A percentile compares a stretch with the other conserved stretches of the same genome.
Conservation (phyloP, 257 asterid genomes). For the Solanum dulcamara region DNA sequence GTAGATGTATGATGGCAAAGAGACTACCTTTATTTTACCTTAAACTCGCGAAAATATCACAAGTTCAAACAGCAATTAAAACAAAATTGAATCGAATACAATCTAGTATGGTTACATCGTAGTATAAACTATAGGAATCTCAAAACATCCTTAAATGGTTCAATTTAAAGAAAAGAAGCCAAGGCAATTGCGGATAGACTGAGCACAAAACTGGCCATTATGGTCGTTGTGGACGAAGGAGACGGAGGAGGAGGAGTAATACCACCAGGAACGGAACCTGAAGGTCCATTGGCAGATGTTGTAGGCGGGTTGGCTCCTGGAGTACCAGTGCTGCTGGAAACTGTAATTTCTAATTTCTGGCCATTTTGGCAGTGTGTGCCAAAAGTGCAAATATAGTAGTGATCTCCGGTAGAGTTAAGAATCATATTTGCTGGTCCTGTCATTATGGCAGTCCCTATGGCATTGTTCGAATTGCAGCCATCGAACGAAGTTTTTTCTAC, state of each 20-base stretch:
- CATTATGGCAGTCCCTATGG: constrained; percentile 11
- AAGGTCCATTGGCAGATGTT: background rate
- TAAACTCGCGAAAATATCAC: background rate
- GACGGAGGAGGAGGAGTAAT: background rate
- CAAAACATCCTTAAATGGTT: background rate
- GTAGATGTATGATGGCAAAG: background rate
- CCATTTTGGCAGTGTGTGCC: constrained; percentile 33
- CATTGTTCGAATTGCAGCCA: constrained; percentile 21
- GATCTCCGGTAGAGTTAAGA: constrained; percentile 25
- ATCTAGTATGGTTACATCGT: background rate
- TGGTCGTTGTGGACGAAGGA: background rate
- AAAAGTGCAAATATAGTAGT: constrained; percentile 35
- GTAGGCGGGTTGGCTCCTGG: constrained; percentile 22
- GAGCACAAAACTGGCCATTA: background rate
- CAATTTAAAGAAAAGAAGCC: background rate
- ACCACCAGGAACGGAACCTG: background rate
- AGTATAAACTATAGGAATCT: background rate
- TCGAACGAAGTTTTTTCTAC: constrained; percentile 31
- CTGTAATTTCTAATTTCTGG: constrained; percentile 28
- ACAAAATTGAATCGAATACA: background rate
- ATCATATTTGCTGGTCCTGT: constrained; percentile 31
- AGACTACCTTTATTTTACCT: background rate
- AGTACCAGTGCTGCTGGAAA: constrained; percentile 4
- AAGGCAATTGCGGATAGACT: background rate
- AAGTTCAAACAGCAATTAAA: background rate